A percentile compares a stretch with the other conserved stretches of the same genome.
phyloP scores from a whole-genome alignment of 176 grass and related monocot genomes.

The Stipa capillata region DNA sequence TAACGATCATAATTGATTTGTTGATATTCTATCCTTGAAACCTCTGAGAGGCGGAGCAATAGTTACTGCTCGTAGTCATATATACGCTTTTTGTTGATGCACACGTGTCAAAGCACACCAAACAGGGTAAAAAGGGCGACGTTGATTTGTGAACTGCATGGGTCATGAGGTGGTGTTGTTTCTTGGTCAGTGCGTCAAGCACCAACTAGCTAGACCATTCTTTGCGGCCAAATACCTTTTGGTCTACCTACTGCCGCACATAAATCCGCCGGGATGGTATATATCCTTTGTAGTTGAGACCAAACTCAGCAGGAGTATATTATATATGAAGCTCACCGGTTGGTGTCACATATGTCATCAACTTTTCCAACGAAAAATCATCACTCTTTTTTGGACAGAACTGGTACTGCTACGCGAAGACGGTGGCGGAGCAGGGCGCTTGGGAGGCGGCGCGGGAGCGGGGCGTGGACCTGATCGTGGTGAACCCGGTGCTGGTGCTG shows the following conservation, averaged over 20 bases:
- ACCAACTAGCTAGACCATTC: background rate
- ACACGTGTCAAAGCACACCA: conserved; percentile 17
- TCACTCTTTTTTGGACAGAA: conserved; percentile 38
- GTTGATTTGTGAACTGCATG: conserved; percentile 10
- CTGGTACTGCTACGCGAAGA: conserved; percentile 90
- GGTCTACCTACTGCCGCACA: background rate
- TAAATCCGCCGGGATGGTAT: background rate
- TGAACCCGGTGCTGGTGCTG: conserved; percentile 61
- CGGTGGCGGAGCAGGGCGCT: conserved; percentile 49
- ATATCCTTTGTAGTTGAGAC: background rate
- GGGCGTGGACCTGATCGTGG: conserved; percentile 35
- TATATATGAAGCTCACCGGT: background rate
- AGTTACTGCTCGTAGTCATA: background rate
- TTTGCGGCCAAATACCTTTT: background rate
- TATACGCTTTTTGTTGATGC: background rate
- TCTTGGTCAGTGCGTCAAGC: background rate
- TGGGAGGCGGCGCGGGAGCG: conserved; percentile 38
- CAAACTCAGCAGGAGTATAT: background rate
- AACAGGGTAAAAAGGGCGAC: conserved; percentile 9
- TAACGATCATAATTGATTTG: background rate
- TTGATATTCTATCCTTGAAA: background rate
- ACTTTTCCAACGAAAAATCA: background rate
- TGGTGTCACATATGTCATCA: background rate
- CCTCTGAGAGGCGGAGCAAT: no score
- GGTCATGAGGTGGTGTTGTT: background rate